phyloP scores from a whole-genome alignment of 805 yeast species.

The Brettanomyces sp. region DNA sequence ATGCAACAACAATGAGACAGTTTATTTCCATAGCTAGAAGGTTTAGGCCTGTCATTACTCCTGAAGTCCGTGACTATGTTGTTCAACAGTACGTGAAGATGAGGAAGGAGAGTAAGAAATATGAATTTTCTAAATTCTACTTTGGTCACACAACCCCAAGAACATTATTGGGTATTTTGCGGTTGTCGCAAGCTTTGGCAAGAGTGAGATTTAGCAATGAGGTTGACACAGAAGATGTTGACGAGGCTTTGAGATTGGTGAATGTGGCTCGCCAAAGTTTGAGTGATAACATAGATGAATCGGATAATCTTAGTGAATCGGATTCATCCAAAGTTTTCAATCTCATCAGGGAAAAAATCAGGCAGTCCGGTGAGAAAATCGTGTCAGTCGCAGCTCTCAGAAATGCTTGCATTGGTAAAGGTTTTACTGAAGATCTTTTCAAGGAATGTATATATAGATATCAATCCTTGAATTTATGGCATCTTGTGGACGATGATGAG shows the following conservation, averaged over 20 bases:
- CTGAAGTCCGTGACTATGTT: conserved; percentile 78
- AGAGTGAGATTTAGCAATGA: conserved; percentile 69
- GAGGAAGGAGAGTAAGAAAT: conserved; percentile 82
- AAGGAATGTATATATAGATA: conserved; percentile 70
- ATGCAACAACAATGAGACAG: conserved; percentile 74
- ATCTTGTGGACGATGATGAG: conserved; percentile 60
- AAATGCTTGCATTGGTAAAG: conserved; percentile 64
- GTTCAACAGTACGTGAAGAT: conserved; percentile 79
- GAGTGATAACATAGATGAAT: conserved; percentile 39
- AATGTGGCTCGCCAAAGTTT: conserved; percentile 84
- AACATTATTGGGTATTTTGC: conserved; percentile 79
- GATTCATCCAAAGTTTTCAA: conserved; percentile 62
- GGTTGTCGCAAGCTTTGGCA: conserved; percentile 93
- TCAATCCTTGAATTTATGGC: conserved; percentile 65
- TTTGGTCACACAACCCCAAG: conserved; percentile 94
- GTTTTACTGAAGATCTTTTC: conserved; percentile 74
- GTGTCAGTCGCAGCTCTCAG: conserved; percentile 41
- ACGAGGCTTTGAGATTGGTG: conserved; percentile 83
- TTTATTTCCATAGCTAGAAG: conserved; percentile 79
- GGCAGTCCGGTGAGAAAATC: conserved; percentile 20
- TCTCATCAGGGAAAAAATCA: conserved; percentile 43
- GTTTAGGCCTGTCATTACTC: conserved; percentile 76
- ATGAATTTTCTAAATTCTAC: conserved; percentile 65
- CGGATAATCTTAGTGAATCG: conserved; percentile 48
- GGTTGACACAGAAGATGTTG: conserved; percentile 77